Evolutionary conservation across 148 eudicot species (phyloP).

Genomic region (Amaranthus palmeri): DNA sequence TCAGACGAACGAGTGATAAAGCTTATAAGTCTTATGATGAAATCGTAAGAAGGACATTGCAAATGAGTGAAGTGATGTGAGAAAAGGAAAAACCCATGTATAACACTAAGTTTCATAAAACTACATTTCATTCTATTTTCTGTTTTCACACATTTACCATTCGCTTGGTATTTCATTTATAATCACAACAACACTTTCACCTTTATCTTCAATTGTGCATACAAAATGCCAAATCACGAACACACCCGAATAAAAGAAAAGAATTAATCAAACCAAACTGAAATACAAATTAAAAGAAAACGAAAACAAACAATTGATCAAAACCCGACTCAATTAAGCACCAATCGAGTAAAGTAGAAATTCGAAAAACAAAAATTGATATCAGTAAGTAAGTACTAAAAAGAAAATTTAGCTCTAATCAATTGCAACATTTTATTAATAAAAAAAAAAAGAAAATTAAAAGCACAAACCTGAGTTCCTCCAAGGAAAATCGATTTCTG

Average conservation of each 20-base stretch:
- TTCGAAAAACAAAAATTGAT: not conserved
- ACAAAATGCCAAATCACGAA: too few species aligned
- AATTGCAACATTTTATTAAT: not conserved
- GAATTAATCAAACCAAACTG: not conserved
- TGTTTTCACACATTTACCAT: not conserved
- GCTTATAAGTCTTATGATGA: too few species aligned
- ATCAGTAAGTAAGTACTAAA: not conserved
- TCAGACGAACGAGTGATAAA: too few species aligned
- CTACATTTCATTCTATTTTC: too few species aligned
- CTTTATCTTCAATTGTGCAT: too few species aligned
- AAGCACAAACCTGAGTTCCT: constrained; percentile 67
- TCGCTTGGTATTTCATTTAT: not conserved
- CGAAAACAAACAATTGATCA: not conserved
- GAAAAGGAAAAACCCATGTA: too few species aligned
- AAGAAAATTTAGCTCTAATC: not conserved
- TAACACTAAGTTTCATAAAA: too few species aligned
- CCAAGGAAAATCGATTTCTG: constrained; percentile 76
- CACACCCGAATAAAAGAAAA: not conserved
- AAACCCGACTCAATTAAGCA: not conserved
- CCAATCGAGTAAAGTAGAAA: not conserved
- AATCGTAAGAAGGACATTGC: too few species aligned
- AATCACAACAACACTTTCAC: not conserved
- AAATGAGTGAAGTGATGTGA: too few species aligned
- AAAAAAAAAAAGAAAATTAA: not conserved
- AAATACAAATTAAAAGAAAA: not conserved